Evolutionary conservation across 2,329 filamentous ascomycete genomes (phyloP).

Genomic region (Sclerotinia glacialis): DNA sequence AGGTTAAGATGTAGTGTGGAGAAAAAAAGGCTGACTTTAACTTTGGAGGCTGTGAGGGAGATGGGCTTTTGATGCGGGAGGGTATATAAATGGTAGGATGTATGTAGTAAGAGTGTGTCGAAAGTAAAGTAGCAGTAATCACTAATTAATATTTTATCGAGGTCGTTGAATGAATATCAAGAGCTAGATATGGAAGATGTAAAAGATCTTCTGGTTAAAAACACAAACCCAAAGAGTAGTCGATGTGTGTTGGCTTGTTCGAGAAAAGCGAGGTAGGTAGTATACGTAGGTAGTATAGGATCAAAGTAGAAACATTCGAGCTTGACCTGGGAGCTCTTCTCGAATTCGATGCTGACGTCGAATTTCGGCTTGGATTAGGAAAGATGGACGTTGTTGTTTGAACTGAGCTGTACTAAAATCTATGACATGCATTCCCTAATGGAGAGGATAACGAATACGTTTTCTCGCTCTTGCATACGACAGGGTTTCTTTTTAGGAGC

Average conservation of each 20-base stretch:
- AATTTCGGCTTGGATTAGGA: not conserved
- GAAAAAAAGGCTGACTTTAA: slow-evolving; percentile 8
- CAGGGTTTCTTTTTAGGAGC: slow-evolving; percentile 3
- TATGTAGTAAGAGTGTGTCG: slow-evolving; percentile 16
- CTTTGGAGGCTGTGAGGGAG: not conserved
- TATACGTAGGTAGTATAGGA: not conserved
- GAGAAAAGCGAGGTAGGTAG: slow-evolving; percentile 1
- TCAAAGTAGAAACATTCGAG: slow-evolving; percentile 15
- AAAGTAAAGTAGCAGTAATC: not conserved
- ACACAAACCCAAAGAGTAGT: not conserved
- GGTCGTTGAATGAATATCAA: slow-evolving; percentile 1
- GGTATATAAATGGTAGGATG: slow-evolving; percentile 10
- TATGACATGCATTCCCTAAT: slow-evolving; percentile 21
- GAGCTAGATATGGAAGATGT: slow-evolving; percentile 6
- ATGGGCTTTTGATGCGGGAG: not conserved
- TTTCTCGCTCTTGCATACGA: slow-evolving; percentile 16
- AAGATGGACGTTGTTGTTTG: slow-evolving; percentile 18
- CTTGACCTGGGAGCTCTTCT: slow-evolving; percentile 8
- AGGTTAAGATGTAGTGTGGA: slow-evolving; percentile 9
- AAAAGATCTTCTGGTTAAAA: slow-evolving; percentile 6
- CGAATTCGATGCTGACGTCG: slow-evolving; percentile 2
- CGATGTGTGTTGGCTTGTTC: not conserved
- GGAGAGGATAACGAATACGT: slow-evolving; percentile 16
- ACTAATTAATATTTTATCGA: slow-evolving; percentile 10
- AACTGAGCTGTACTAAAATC: slow-evolving; percentile 20